These are phyloP conservation scores for Paramecium sonneborni DNA, from an alignment of 73 alveolate genomes.

Conservation along the genomic window DNA sequence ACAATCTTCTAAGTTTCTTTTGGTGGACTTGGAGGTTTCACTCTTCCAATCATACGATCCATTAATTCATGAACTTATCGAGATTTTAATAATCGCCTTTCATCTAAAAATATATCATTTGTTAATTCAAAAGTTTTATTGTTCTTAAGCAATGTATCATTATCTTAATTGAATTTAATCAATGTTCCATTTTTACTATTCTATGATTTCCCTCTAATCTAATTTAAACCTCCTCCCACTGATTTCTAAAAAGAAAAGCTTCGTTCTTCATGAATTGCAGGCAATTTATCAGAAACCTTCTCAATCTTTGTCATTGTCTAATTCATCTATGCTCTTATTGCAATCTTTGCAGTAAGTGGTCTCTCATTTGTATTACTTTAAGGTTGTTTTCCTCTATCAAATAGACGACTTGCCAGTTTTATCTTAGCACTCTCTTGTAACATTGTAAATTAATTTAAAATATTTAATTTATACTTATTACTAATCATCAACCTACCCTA, in stretches of 20 bases:
- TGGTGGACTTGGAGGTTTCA: conserved; percentile 43
- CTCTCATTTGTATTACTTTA: background rate
- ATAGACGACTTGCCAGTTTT: conserved; percentile 18
- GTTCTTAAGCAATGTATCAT: background rate
- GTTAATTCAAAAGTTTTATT: background rate
- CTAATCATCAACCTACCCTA: background rate
- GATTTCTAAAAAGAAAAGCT: background rate
- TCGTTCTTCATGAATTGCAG: conserved; percentile 24
- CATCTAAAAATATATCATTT: conserved; percentile 33
- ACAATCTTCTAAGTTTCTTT: background rate
- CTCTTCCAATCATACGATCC: conserved; percentile 53
- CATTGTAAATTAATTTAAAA: background rate
- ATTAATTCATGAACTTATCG: conserved; percentile 28
- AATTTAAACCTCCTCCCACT: background rate
- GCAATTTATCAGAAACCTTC: conserved; percentile 20
- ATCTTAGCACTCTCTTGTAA: conserved; percentile 22
- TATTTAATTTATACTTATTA: background rate
- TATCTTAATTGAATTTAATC: background rate
- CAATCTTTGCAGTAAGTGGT: conserved; percentile 46
- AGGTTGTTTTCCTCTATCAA: background rate
- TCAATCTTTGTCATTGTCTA: background rate
- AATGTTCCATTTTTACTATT: background rate
- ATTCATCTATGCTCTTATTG: background rate
- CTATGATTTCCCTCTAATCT: conserved; percentile 10
- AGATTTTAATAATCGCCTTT: background rate